Percentiles rank a stretch among this genome's conserved stretches.
These are phyloP conservation scores for Dimargaris verticillata DNA, from an alignment of 192 early-diverging fungal species.

Conservation along the genomic window DNA sequence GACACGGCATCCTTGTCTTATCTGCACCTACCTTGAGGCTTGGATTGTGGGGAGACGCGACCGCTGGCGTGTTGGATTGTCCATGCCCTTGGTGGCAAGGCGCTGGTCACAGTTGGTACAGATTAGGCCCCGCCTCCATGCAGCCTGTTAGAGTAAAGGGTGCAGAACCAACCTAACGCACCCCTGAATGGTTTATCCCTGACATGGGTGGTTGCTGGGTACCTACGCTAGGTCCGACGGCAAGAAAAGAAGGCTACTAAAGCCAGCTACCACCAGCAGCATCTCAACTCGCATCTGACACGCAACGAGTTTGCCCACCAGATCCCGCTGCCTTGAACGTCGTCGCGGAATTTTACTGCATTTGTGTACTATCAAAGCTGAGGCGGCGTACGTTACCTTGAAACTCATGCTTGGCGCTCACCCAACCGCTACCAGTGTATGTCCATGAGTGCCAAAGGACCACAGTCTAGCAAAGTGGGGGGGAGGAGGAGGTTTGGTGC, in stretches of 20 bases:
- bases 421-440: too few relatives aligned
- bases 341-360: background rate
- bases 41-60: too few relatives aligned
- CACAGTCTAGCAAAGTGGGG: too few relatives aligned
- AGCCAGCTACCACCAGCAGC: background rate
- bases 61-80: too few relatives aligned
- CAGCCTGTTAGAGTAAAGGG: background rate
- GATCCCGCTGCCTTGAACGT: background rate
- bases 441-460: too few relatives aligned
- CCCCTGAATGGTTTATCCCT: background rate
- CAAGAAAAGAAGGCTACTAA: conserved; percentile 10
- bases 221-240: background rate
- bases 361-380: background rate
- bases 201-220: background rate
- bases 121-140: background rate
- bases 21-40: too few relatives aligned
- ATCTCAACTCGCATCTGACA: background rate
- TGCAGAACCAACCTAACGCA: background rate
- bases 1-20: background rate
- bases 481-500: too few relatives aligned
- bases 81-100: too few relatives aligned
- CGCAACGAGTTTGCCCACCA: conserved; percentile 10
- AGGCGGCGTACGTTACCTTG: background rate
- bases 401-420: too few relatives aligned
- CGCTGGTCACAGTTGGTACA: background rate